Evolutionary conservation across 306 rosid genomes (phyloP).

Genomic region (Trifolium pratense): DNA sequence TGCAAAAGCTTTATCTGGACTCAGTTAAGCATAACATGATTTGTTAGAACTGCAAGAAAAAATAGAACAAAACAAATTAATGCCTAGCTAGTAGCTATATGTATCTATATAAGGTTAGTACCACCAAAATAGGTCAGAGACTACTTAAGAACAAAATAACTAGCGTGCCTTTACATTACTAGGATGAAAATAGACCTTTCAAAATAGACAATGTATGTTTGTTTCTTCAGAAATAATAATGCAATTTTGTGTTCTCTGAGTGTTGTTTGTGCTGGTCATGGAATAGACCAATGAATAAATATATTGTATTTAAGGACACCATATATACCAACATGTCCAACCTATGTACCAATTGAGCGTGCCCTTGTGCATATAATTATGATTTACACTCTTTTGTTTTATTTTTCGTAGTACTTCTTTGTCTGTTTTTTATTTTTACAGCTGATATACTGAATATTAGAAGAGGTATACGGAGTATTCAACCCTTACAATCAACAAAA

Average conservation of each 20-base stretch:
- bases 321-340: not conserved
- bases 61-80: conserved; percentile 44
- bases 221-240: conserved; percentile 36
- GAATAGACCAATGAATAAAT: conserved; percentile 52
- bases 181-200: conserved; percentile 60
- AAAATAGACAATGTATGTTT: conserved; percentile 25
- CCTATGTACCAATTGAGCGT: conserved; percentile 5
- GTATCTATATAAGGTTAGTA: conserved; percentile 22
- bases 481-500: too few relatives aligned
- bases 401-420: too few relatives aligned
- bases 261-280: conserved; percentile 18
- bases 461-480: too few relatives aligned
- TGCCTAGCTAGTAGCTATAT: conserved; percentile 25
- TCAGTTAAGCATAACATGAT: conserved; percentile 36
- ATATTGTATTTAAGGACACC: conserved; percentile 28
- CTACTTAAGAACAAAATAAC: conserved; percentile 37
- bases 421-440: too few relatives aligned
- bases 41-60: conserved; percentile 27
- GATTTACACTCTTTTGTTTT: too few relatives aligned
- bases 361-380: not conserved
- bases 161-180: conserved; percentile 33
- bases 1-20: conserved; percentile 45
- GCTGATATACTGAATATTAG: too few relatives aligned
- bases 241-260: conserved; percentile 14
- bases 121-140: conserved; percentile 42